These are phyloP conservation scores for Lichtheimia corymbifera DNA, from an alignment of 371 early-diverging fungal genomes.

Conservation along the genomic window DNA sequence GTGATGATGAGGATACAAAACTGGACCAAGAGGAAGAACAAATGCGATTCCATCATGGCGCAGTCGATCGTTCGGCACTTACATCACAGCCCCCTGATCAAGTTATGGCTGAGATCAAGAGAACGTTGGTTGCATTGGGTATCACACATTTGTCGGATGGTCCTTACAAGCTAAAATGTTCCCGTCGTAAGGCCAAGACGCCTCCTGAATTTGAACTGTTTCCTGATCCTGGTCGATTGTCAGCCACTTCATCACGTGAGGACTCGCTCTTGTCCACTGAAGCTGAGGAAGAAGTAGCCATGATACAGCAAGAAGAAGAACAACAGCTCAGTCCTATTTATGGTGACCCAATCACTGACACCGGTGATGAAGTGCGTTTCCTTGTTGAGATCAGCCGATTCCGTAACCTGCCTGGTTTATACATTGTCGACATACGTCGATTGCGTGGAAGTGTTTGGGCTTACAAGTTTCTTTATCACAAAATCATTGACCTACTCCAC, in stretches of 20 bases:
- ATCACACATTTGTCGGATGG: slow-evolving; percentile 11
- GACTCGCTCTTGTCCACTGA: not conserved
- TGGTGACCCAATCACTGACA: slow-evolving; percentile 86
- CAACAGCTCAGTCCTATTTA: slow-evolving; percentile 69
- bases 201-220: not conserved
- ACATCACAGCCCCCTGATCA: slow-evolving; percentile 11
- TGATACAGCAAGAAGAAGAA: not conserved
- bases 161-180: slow-evolving; percentile 15
- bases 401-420: slow-evolving; percentile 82
- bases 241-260: slow-evolving; percentile 5
- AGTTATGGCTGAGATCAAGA: slow-evolving; percentile 9
- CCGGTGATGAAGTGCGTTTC: slow-evolving; percentile 78
- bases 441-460: slow-evolving; percentile 87
- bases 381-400: slow-evolving; percentile 85
- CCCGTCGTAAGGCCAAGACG: slow-evolving; percentile 13
- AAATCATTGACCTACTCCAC: slow-evolving; percentile 31
- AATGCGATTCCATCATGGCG: slow-evolving; percentile 13
- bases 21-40: not conserved
- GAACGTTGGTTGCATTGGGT: slow-evolving; percentile 15
- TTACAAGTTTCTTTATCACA: slow-evolving; percentile 88
- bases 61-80: slow-evolving; percentile 9
- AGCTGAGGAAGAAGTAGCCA: no score
- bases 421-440: slow-evolving; percentile 85
- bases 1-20: not conserved
- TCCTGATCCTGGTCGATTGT: slow-evolving; percentile 15